phyloP scores from a whole-genome alignment of 495 filamentous ascomycete genomes.

The Penicillium bialowiezense region DNA sequence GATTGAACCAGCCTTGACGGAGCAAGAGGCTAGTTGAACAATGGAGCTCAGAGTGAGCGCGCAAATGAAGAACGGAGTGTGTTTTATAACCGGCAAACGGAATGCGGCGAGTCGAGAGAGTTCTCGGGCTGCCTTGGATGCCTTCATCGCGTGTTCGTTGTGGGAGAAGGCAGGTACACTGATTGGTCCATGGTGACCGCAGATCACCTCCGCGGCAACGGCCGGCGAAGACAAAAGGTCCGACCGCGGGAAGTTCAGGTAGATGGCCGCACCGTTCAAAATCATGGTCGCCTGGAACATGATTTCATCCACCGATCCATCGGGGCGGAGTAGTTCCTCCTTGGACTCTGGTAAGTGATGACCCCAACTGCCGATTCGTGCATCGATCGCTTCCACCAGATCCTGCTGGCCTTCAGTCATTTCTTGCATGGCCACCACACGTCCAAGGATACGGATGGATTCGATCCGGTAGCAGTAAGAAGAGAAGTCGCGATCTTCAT shows the following conservation, averaged over 20 bases:
- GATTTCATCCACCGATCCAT: conserved; percentile 75
- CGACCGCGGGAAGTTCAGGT: conserved; percentile 49
- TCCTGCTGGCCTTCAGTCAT: conserved; percentile 42
- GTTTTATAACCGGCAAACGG: conserved; percentile 65
- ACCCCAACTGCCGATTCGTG: conserved; percentile 76
- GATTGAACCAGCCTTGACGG: conserved; percentile 67
- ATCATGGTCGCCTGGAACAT: conserved; percentile 91
- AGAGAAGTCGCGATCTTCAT: conserved; percentile 46
- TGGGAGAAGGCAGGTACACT: conserved; percentile 52
- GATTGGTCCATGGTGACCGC: conserved; percentile 42
- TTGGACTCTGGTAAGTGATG: conserved; percentile 78
- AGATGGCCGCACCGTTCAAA: conserved; percentile 55
- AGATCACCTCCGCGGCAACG: conserved; percentile 47
- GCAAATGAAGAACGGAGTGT: conserved; percentile 89
- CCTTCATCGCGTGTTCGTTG: conserved; percentile 74
- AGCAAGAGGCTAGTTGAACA: conserved; percentile 60
- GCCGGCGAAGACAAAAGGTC: conserved; percentile 47
- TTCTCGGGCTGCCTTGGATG: conserved; percentile 71
- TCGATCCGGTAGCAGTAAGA: conserved; percentile 53
- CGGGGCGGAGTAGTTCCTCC: conserved; percentile 62
- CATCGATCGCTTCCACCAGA: conserved; percentile 60
- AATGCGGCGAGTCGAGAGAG: conserved; percentile 77
- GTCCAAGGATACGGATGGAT: conserved; percentile 69
- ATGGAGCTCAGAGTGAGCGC: conserved; percentile 62
- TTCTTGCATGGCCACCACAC: conserved; percentile 55